Conservation (phyloP, 768 basidiomycete species). For the Leccinellum luteum region DNA sequence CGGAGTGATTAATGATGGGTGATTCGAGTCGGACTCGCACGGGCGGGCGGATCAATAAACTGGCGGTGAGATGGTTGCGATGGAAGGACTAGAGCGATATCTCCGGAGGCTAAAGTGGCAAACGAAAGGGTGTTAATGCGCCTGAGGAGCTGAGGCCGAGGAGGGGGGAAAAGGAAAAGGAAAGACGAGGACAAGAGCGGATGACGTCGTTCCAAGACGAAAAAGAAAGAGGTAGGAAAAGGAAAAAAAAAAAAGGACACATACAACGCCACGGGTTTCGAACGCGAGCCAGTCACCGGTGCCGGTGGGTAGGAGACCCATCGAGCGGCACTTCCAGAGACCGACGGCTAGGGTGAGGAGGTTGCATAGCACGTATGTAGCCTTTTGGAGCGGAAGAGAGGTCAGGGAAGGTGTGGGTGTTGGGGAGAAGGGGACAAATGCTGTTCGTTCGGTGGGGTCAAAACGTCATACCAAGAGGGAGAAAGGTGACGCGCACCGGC, state of each 20-base stretch:
- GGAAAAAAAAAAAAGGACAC: not conserved
- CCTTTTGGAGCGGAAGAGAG: slow-evolving; percentile 66
- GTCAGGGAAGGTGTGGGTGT: slow-evolving; percentile 39
- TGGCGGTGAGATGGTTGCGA: not conserved
- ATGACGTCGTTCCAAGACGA: not conserved
- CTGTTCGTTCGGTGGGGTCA: slow-evolving; percentile 37
- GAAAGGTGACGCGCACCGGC: slow-evolving; percentile 50
- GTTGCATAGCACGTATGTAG: slow-evolving; percentile 71
- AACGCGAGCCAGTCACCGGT: slow-evolving; percentile 96
- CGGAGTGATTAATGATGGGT: not conserved
- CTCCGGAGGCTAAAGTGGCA: slow-evolving; percentile 40
- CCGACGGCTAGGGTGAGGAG: slow-evolving; percentile 78
- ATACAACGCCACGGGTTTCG: slow-evolving; percentile 70
- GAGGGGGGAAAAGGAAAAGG: not conserved
- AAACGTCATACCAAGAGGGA: too few relatives aligned
- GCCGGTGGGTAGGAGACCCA: slow-evolving; percentile 89
- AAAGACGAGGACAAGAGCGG: not conserved
- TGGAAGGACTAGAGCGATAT: slow-evolving; percentile 36
- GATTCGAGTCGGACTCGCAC: not conserved
- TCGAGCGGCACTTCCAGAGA: slow-evolving; percentile 88
- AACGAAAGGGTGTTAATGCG: not conserved
- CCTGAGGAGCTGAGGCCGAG: not conserved
- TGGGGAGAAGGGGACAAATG: slow-evolving; percentile 69
- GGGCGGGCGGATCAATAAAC: not conserved
- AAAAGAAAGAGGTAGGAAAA: not conserved